Conservation (phyloP, 345 rosid species). For the Turnera subulata region DNA sequence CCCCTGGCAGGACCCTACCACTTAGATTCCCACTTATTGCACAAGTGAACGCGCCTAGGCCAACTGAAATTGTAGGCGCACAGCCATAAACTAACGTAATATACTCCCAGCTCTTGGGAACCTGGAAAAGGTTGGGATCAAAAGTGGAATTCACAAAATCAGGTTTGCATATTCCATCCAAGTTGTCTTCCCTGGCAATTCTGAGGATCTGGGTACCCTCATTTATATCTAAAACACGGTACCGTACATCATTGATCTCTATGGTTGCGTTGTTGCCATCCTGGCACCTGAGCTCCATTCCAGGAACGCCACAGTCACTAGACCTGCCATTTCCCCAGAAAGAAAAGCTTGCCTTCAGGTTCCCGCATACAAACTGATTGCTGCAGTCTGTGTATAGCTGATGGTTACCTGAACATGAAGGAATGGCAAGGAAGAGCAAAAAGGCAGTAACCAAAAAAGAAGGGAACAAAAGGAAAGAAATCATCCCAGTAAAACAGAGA, state of each 20-base stretch:
- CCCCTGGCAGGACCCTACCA: neutral
- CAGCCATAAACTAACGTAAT: constrained; percentile 21
- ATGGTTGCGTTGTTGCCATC: neutral
- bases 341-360: constrained; percentile 25
- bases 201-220: neutral
- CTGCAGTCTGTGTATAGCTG: constrained; percentile 8
- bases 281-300: constrained; percentile 27
- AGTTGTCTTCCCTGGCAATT: constrained; percentile 27
- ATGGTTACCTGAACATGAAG: neutral
- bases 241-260: constrained; percentile 7
- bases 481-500: too few relatives aligned
- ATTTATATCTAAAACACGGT: constrained; percentile 21
- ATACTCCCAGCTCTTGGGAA: constrained; percentile 3
- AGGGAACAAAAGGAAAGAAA: neutral
- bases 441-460: neutral
- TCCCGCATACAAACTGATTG: constrained; percentile 27
- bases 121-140: constrained; percentile 5
- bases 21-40: neutral
- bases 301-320: constrained; percentile 21
- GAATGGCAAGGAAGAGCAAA: neutral
- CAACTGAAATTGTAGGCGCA: neutral
- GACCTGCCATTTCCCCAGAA: constrained; percentile 29
- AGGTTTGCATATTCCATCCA: constrained; percentile 9
- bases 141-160: constrained; percentile 18
- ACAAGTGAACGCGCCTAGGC: constrained; percentile 11